These are phyloP conservation scores for Herpetomonas samuelpessoai DNA, from an alignment of 208 protist species.

Conservation along the genomic window DNA sequence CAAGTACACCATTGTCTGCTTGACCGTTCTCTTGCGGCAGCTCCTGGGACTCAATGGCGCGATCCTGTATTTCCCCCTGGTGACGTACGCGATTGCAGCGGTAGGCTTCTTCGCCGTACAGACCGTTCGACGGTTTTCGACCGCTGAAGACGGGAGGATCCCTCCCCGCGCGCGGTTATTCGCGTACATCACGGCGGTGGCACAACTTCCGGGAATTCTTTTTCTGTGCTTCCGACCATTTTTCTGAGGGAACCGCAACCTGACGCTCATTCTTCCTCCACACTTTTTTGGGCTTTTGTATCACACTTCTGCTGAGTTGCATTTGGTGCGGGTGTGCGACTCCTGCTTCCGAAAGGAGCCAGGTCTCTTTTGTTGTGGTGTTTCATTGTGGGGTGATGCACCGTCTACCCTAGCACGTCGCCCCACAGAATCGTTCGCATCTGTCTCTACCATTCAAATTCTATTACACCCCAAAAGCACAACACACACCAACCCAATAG, in stretches of 20 bases:
- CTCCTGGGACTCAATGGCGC: constrained; percentile 17
- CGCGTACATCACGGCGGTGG: constrained; percentile 30
- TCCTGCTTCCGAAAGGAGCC: no score
- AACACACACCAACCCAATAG: no score
- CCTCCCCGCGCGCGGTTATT: constrained; percentile 43
- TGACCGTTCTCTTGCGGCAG: constrained; percentile 42
- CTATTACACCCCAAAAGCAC: no score
- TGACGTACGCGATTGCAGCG: constrained; percentile 40
- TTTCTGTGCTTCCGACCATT: constrained; percentile 56
- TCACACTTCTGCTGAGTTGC: no score
- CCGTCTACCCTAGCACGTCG: no score
- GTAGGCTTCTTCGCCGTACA: constrained; percentile 48
- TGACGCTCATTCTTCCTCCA: no score
- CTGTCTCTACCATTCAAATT: no score
- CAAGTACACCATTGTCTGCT: constrained; percentile 74
- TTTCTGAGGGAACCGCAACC: no score
- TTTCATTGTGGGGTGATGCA: no score
- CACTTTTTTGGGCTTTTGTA: no score
- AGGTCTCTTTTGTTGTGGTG: constrained; percentile 11
- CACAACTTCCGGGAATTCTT: constrained; percentile 48
- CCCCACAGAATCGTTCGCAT: no score
- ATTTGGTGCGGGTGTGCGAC: no score
- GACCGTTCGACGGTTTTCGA: constrained; percentile 26
- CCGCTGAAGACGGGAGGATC: constrained; percentile 35
- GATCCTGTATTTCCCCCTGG: constrained; percentile 19